These are phyloP conservation scores for Cryptosporidium muris DNA, from an alignment of 169 alveolate species.

Conservation along the genomic window DNA sequence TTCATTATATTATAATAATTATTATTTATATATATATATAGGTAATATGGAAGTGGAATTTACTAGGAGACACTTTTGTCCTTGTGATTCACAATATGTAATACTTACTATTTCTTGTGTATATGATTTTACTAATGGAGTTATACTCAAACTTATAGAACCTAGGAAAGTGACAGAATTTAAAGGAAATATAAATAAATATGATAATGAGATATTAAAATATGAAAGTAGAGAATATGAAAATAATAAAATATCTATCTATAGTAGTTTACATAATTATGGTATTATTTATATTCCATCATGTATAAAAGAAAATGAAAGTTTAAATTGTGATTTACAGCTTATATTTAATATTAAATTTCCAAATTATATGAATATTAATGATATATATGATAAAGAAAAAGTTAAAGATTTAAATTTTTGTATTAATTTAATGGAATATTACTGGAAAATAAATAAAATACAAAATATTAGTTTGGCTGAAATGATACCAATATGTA, in stretches of 20 bases:
- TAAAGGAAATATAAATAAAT: conserved; percentile 6
- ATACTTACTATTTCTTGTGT: conserved; percentile 31
- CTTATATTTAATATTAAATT: background rate
- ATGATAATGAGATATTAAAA: background rate
- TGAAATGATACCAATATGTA: too few species aligned
- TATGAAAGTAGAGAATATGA: background rate
- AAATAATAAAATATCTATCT: background rate
- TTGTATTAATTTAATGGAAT: conserved; percentile 56
- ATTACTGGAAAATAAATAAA: conserved; percentile 1
- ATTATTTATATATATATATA: conserved; percentile 48
- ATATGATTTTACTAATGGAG: conserved; percentile 28
- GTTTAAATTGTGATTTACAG: conserved; percentile 30
- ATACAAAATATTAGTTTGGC: too few species aligned
- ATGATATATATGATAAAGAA: background rate
- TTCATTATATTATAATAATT: conserved; percentile 27
- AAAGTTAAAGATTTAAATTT: conserved; percentile 7
- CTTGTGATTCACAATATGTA: conserved; percentile 61
- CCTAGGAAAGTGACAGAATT: conserved; percentile 13
- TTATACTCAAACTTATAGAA: conserved; percentile 29
- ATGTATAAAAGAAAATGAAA: conserved; percentile 53
- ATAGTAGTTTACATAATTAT: background rate
- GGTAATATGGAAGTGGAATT: conserved; percentile 69
- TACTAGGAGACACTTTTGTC: conserved; percentile 69
- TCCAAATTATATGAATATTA: conserved; percentile 10
- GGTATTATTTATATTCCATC: conserved; percentile 32